phyloP scores from a whole-genome alignment of 139 green algal genomes.

The Edaphochlamys debaryana region DNA sequence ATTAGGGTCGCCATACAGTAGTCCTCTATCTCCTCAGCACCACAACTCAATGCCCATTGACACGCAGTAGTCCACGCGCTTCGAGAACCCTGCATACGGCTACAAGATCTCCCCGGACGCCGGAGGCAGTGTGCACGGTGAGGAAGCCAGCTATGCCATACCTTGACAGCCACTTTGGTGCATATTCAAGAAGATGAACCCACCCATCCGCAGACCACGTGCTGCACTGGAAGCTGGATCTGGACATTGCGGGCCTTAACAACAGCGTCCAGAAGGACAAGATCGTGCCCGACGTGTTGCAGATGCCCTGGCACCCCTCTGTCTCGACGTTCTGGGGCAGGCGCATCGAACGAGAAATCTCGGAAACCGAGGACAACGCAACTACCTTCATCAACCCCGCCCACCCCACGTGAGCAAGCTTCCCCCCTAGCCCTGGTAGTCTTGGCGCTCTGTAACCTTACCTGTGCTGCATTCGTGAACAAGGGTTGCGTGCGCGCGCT shows the following conservation, averaged over 20 bases:
- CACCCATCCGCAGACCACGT: constrained; percentile 33
- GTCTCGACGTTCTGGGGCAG: neutral
- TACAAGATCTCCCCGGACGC: constrained; percentile 36
- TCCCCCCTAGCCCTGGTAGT: neutral
- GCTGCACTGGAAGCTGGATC: constrained; percentile 39
- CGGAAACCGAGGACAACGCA: neutral
- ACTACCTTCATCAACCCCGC: neutral
- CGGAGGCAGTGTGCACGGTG: constrained; percentile 29
- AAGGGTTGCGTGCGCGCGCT: too few relatives aligned
- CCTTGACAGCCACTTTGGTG: too few relatives aligned
- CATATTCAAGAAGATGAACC: too few relatives aligned
- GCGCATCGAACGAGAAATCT: neutral
- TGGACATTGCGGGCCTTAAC: constrained; percentile 33
- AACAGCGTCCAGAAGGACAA: constrained; percentile 13
- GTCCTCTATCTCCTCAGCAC: too few relatives aligned
- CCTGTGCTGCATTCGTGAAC: too few relatives aligned
- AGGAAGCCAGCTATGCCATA: too few relatives aligned
- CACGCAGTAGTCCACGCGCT: too few relatives aligned
- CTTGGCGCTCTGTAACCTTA: neutral
- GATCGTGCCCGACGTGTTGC: neutral
- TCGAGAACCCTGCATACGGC: constrained; percentile 31
- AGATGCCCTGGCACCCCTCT: neutral
- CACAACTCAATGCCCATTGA: too few relatives aligned
- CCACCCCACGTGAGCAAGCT: neutral
- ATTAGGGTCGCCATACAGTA: too few relatives aligned